Percentiles rank a stretch among this genome's conserved stretches.
phyloP scores from a whole-genome alignment of 1,284 basidiomycete species.

The Malassezia yamatoensis region DNA sequence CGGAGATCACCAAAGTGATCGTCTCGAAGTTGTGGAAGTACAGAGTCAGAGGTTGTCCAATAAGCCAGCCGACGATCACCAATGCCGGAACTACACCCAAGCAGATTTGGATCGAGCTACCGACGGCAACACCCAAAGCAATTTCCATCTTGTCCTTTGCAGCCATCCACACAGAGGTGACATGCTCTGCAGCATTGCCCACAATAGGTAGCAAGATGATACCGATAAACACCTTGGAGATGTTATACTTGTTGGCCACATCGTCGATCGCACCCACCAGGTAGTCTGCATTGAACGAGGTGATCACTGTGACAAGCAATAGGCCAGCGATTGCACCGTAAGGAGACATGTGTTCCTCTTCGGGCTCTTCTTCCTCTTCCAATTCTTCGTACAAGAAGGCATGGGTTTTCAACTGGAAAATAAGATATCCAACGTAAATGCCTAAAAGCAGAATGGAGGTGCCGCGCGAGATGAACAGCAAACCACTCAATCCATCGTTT shows the following conservation, averaged over 20 bases:
- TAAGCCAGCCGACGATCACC: conserved; percentile 47
- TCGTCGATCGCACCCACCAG: conserved; percentile 49
- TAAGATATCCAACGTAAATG: conserved; percentile 66
- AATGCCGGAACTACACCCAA: conserved; percentile 47
- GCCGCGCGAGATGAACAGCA: conserved; percentile 45
- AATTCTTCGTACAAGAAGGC: conserved; percentile 40
- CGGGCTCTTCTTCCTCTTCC: conserved; percentile 25
- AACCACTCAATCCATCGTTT: conserved; percentile 15
- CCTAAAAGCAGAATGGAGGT: conserved; percentile 57
- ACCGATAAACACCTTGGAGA: conserved; percentile 47
- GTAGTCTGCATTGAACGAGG: conserved; percentile 46
- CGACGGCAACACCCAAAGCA: conserved; percentile 72
- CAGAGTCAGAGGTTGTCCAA: conserved; percentile 48
- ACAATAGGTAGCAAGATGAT: conserved; percentile 69
- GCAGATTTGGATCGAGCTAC: conserved; percentile 55
- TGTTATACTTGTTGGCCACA: conserved; percentile 39
- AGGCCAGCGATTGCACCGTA: conserved; percentile 37
- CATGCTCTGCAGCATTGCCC: conserved; percentile 56
- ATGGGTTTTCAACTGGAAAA: conserved; percentile 46
- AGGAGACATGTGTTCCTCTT: conserved; percentile 39
- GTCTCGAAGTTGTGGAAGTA: conserved; percentile 46
- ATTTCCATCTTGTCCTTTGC: conserved; percentile 47
- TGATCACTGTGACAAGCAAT: conserved; percentile 36
- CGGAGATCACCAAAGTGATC: conserved; percentile 39
- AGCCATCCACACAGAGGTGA: conserved; percentile 43